Evolutionary conservation across 2,329 filamentous ascomycete genomes (phyloP).

Genomic region (Albifimbria verrucaria): DNA sequence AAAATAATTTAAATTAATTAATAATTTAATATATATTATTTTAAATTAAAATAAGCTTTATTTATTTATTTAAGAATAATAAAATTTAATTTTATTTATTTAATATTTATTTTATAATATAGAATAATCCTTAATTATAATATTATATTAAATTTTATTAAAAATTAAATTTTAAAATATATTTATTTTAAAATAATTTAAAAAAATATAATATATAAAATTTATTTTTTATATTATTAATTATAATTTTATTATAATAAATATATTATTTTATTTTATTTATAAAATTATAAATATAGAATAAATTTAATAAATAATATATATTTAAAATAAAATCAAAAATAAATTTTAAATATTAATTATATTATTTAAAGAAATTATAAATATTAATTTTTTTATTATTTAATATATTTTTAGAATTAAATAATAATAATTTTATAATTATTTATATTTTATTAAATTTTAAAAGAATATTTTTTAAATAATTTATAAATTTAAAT

Average conservation of each 20-base stretch:
- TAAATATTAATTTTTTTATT: no score
- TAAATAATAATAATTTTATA: not conserved
- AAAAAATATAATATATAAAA: slow-evolving; percentile 2
- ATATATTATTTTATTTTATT: not conserved
- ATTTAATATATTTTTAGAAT: no score
- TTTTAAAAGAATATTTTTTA: not conserved
- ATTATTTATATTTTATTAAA: not conserved
- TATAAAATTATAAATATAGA: slow-evolving; percentile 2
- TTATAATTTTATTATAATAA: not conserved
- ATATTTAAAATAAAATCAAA: not conserved
- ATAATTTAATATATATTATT: no score
- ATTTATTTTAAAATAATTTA: not conserved
- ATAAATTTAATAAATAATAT: not conserved
- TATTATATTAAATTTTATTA: not conserved
- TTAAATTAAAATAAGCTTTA: not conserved
- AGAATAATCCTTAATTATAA: not conserved
- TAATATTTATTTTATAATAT: not conserved
- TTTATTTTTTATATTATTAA: not conserved
- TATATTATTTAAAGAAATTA: slow-evolving; percentile 3
- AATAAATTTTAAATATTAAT: not conserved
- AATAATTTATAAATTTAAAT: not conserved
- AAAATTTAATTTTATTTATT: not conserved
- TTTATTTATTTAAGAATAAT: not conserved
- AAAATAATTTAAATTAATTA: no score
- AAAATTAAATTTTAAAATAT: not conserved